Base-by-base conservation (phyloP, 108 stramenopile genomes). In the Aurantiochytrium sp. region DNA sequence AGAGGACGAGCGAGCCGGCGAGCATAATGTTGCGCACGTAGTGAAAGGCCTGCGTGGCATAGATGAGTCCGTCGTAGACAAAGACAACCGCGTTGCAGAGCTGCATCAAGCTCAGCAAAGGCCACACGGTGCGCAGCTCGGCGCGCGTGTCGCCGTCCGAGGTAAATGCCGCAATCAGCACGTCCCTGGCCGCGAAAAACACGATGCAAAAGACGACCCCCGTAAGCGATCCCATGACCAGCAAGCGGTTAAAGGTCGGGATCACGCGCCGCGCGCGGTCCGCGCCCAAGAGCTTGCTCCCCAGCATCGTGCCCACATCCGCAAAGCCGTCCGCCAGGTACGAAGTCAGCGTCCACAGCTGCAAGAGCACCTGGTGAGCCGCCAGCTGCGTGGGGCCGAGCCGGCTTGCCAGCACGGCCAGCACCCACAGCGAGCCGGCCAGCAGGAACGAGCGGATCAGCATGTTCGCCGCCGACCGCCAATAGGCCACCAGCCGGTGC, bases 1-100 rank as follows among this genome's bases (percentile, higher is more conserved):
- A 87, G 36, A 31, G 8, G 22, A 87, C 24, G 4, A 87, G 36
- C 10, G 55, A n/a, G 34, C 86, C 86, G 24, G 42, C 22, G 8
- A 87, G n/a, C 55, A 87, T 37, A 55, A 87, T 59, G 86, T 87
- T 87, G 10, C 86, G 55, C 31, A 87, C 86, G 37, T 34, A 45
- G 55, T 59, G 55, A 65, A 87, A 87, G n/a, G 34, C 34, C 6
- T 55, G 55, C 2, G 34, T 55, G 22, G 55, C 86, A 42, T 55
- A 87, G 15, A 87, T 87, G 1, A 87, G n/a, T 17, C 86, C 86
- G 22, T 87, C 86, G 36, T 87, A 87, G n/a, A 87, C 86, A 87
- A 87, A 87, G 6, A 87, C 86, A 17, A 87, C 15, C 1, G 55
- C 8, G 36, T 87, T 87, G 1, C 34, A 55, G 22, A 87, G 22